Evolutionary conservation across 1,284 basidiomycete genomes (phyloP).

Genomic region (Tranzscheliella williamsii): DNA sequence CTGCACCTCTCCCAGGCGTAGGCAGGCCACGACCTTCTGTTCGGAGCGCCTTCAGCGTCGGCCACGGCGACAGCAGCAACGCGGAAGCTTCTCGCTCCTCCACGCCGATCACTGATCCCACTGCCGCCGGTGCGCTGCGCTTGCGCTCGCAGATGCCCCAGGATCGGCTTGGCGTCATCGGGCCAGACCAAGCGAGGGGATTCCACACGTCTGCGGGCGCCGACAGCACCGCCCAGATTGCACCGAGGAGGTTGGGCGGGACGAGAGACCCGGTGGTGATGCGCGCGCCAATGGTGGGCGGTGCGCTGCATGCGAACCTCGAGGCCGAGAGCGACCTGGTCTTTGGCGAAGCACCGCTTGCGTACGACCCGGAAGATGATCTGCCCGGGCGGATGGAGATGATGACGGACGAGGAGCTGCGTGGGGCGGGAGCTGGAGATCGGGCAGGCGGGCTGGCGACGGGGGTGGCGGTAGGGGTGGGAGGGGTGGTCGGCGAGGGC

Average conservation of each 20-base stretch:
- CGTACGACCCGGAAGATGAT: constrained; percentile 36
- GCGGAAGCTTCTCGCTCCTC: background rate
- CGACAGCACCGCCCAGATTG: background rate
- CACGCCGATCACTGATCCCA: background rate
- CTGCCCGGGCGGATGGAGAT: constrained; percentile 41
- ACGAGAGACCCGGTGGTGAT: too few species aligned
- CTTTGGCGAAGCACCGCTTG: constrained; percentile 21
- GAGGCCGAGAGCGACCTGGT: constrained; percentile 36
- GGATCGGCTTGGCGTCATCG: background rate
- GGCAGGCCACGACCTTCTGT: background rate
- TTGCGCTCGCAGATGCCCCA: background rate
- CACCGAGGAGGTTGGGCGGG: too few species aligned
- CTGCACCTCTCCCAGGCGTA: too few species aligned
- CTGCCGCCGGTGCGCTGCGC: background rate
- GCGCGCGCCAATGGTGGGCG: background rate
- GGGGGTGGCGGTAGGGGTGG: background rate
- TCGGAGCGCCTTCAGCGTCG: background rate
- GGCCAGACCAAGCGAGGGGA: background rate
- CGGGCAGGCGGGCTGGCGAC: constrained; percentile 1
- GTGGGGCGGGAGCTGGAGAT: background rate
- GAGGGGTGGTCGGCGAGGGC: constrained; percentile 5
- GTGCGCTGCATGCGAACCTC: background rate
- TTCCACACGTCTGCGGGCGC: background rate
- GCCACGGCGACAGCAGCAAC: background rate
- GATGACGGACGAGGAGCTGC: constrained; percentile 9